Evolutionary conservation across 495 filamentous ascomycete genomes (phyloP), one percentile per base, ranked within the genome.

Genomic region (Polyplosphaeria fusca): DNA sequence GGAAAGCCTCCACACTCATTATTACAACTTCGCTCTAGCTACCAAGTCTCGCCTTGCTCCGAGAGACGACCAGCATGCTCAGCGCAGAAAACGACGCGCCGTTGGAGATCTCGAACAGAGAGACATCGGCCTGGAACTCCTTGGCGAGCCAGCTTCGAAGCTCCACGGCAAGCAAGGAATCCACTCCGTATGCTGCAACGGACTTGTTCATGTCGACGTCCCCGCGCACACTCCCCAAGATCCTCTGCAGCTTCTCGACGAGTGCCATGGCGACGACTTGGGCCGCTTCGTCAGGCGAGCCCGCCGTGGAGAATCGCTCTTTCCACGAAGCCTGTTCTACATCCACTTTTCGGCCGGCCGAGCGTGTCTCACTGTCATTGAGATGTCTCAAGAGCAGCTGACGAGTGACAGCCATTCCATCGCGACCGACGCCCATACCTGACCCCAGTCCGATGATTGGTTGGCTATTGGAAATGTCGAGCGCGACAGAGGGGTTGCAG

Each of bases 131-230:
- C 16, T 73, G 74, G 1, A 82, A 59, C 60, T 82, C 76, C n/a
- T 74, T 75, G 1, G 74, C 71, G 24, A 85, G 75, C 84, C 83
- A 87, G 49, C 82, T 82, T 35, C 81, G 71, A 23, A 87, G 63
- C 64, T 86, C 84, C 25, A 87, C 77, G 0, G 82, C 80, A 0
- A 79, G 76, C 35, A 86, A 69, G 19, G 82, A 86, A 48, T 87
- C 84, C 12, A 87, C 47, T 0, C 84, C 84, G 48, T 79, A 80
- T 2, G 71, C 72, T 1, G 68, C 67, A 38, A 84, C 76, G 4
- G 79, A 73, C 44, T 71, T 63, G 16, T 69, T 66, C 7, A 71
- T 68, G 46, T 81, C 76, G 28, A 84, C 61, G n/a, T 82, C 75
- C 5, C 77, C 76, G 2, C 68, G 42, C 0, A 75, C 68, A 20